Base-by-base conservation (phyloP, 208 protist species). In the Lotmaria passim region DNA sequence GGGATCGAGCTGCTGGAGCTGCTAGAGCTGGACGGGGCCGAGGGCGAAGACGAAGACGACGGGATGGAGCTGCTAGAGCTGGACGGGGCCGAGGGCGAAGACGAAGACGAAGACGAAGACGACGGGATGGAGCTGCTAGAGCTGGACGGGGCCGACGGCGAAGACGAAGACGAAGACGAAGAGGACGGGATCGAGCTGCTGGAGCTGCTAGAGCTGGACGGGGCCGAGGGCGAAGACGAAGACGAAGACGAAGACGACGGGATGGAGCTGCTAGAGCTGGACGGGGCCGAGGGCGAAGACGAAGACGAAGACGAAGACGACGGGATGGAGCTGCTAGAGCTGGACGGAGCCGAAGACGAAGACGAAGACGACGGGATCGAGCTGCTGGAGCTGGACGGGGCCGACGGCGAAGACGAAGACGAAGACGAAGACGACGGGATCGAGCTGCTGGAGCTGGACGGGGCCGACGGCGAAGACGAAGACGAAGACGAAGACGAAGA, bases 191-290 rank as follows among this genome's bases (percentile, higher is more conserved):
- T n/a, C n/a, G n/a, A n/a, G n/a, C n/a, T n/a, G n/a, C n/a, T n/a
- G n/a, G n/a, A 50, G 48, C 10, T 38, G 51, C 51, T 39, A 14
- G 30, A 24, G 51, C 38, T n/a, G n/a, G 19, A 68, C 36, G 38
- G 14, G 30, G 23, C 12, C 26, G 19, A 26, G 34, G 26, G 36
- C n/a, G n/a, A n/a, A n/a, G n/a, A n/a, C 47, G 19, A 39, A 1
- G 15, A 59, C 34, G 0, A 47, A 34, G 14, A 57, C 50, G 48
- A 33, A 0, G 24, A 31, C 48, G 19, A 23, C 0, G 44, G n/a
- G 14, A 19, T n/a, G n/a, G n/a, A n/a, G n/a, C n/a, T n/a, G n/a
- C n/a, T n/a, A n/a, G n/a, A 50, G 48, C 10, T 38, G 51, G 19
- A 68, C 36, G 38, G 14, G 30, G 23, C 12, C 26, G 19, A 26